phyloP scores from a whole-genome alignment of 1,284 basidiomycete genomes.

The Leccinum fallax region DNA sequence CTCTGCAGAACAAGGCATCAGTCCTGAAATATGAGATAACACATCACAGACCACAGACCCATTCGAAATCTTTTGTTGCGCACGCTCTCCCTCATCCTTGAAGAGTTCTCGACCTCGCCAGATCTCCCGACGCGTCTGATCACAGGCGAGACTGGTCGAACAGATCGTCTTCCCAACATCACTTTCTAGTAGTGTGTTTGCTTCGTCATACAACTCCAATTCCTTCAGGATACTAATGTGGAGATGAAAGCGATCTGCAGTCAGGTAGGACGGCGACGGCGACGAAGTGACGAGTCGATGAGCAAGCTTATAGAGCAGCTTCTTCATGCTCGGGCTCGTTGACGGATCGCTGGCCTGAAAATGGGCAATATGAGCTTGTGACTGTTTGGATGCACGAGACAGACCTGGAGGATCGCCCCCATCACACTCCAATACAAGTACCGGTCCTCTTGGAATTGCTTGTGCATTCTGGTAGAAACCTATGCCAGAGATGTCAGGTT shows the following conservation, averaged over 20 bases:
- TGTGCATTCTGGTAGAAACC: slow-evolving; percentile 78
- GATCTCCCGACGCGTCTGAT: slow-evolving; percentile 74
- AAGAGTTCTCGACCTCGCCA: slow-evolving; percentile 55
- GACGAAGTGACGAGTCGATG: slow-evolving; percentile 65
- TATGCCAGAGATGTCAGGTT: slow-evolving; percentile 29
- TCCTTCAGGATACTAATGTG: slow-evolving; percentile 73
- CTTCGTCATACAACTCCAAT: slow-evolving; percentile 67
- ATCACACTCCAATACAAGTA: slow-evolving; percentile 86
- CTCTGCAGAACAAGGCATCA: slow-evolving; percentile 44
- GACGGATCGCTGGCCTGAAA: slow-evolving; percentile 62
- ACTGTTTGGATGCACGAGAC: slow-evolving; percentile 2
- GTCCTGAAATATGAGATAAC: not conserved
- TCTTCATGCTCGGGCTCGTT: slow-evolving; percentile 61
- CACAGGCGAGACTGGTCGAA: slow-evolving; percentile 70
- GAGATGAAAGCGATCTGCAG: slow-evolving; percentile 75
- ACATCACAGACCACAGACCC: slow-evolving; percentile 41
- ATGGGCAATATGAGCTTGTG: slow-evolving; percentile 16
- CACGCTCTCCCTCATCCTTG: slow-evolving; percentile 60
- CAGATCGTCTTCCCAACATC: slow-evolving; percentile 69
- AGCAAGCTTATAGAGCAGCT: slow-evolving; percentile 71
- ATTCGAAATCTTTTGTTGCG: slow-evolving; percentile 56
- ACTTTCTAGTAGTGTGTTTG: slow-evolving; percentile 66
- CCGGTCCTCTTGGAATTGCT: slow-evolving; percentile 74
- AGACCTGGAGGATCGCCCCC: slow-evolving; percentile 77
- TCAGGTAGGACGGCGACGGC: slow-evolving; percentile 59